Evolutionary conservation across 257 asterid genomes (phyloP).

Genomic region (Buddleja alternifolia): DNA sequence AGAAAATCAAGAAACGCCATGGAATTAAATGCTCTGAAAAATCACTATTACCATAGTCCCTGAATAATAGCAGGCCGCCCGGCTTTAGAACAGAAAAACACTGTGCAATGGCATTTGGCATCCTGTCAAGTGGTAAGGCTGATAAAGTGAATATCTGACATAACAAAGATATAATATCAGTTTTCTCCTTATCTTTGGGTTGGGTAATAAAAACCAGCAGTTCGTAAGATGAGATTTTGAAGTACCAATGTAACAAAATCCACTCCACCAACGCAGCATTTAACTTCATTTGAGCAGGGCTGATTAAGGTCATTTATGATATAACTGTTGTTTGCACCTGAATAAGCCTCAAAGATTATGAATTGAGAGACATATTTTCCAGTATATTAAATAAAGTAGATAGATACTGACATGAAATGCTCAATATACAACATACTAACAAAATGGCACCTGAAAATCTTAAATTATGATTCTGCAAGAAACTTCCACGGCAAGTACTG

Average conservation of each 20-base stretch:
- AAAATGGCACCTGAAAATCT: conserved; percentile 44
- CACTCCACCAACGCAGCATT: conserved; percentile 76
- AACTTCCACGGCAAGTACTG: conserved; percentile 47
- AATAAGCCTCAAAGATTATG: conserved; percentile 28
- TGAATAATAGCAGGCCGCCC: conserved; percentile 80
- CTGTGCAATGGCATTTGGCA: conserved; percentile 64
- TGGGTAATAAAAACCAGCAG: not conserved
- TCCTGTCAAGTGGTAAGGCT: conserved; percentile 72
- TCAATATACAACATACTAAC: conserved; percentile 1
- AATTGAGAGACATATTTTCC: not conserved
- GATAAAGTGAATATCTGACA: conserved; percentile 92
- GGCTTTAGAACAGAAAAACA: conserved; percentile 84
- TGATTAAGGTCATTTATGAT: conserved; percentile 29
- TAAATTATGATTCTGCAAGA: conserved; percentile 34
- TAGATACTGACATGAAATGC: conserved; percentile 7
- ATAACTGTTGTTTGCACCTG: conserved; percentile 38
- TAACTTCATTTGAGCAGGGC: conserved; percentile 38
- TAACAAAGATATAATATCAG: conserved; percentile 26
- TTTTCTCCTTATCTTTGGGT: conserved; percentile 6
- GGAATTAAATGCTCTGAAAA: conserved; percentile 3
- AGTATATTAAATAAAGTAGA: conserved; percentile 5
- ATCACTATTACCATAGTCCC: conserved; percentile 81
- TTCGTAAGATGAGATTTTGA: conserved; percentile 19
- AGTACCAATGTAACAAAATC: conserved; percentile 82
- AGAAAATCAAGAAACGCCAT: conserved; percentile 9